Evolutionary conservation across 2,329 filamentous ascomycete species (phyloP).

Genomic region (Chaetomiaceae sp.): DNA sequence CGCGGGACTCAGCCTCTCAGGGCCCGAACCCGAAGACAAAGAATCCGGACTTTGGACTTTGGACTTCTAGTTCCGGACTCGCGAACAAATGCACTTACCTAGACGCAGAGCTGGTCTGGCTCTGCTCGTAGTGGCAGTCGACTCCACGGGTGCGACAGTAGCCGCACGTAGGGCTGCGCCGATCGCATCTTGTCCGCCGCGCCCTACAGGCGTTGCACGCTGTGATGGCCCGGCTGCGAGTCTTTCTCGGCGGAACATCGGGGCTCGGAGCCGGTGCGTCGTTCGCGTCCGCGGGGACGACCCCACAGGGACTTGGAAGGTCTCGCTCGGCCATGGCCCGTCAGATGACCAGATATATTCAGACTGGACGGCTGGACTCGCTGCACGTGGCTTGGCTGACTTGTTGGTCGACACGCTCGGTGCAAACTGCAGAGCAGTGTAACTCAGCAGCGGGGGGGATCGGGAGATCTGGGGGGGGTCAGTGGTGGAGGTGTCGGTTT

Average conservation of each 20-base stretch:
- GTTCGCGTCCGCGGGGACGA: neutral
- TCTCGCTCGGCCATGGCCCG: neutral
- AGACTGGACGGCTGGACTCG: neutral
- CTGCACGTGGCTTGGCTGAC: neutral
- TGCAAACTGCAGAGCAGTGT: neutral
- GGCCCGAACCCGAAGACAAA: neutral
- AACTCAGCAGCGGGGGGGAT: neutral
- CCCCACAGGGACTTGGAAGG: neutral
- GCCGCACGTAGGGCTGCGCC: constrained; percentile 6
- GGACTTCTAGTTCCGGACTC: too few relatives aligned
- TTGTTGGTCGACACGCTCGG: neutral
- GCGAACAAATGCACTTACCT: constrained; percentile 6
- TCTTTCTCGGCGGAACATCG: constrained; percentile 4
- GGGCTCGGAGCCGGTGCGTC: neutral
- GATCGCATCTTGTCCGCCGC: constrained; percentile 11
- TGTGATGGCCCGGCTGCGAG: constrained; percentile 1
- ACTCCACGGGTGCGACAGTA: constrained; percentile 12
- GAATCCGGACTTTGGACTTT: neutral
- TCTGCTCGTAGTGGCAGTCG: constrained; percentile 9
- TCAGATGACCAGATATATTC: neutral
- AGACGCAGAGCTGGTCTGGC: constrained; percentile 8
- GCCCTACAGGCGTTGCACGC: constrained; percentile 11
- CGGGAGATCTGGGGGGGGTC: neutral
- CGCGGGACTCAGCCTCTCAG: too few relatives aligned
- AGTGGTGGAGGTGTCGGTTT: neutral